Conservation (phyloP, 257 asterid species). For the Oldenlandia corymbosa region DNA sequence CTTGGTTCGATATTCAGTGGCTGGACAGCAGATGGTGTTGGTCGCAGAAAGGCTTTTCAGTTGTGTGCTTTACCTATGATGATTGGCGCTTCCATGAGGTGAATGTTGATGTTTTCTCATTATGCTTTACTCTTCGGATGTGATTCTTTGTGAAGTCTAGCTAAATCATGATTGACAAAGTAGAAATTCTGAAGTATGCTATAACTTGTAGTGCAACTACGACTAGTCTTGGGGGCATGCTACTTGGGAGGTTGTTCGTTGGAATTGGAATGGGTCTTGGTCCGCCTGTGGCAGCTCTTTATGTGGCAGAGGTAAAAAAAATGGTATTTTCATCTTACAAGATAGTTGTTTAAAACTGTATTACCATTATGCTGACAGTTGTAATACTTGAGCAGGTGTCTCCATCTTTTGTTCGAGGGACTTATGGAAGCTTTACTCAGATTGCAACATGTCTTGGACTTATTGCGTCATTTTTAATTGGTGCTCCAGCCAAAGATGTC, state of each 20-base stretch:
- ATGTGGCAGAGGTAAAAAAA: constrained; percentile 72
- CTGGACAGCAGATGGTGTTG: constrained; percentile 74
- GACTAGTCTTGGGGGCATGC: constrained; percentile 76
- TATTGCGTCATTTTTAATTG: constrained; percentile 61
- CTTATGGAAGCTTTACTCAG: constrained; percentile 86
- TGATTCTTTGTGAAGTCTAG: not conserved
- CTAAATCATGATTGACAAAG: not conserved
- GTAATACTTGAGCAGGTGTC: constrained; percentile 57
- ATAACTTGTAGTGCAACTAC: constrained; percentile 58
- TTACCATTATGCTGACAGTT: constrained; percentile 17
- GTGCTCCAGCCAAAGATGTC: constrained; percentile 73
- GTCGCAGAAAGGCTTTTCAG: constrained; percentile 77
- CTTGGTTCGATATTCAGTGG: constrained; percentile 58
- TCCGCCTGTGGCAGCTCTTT: constrained; percentile 91
- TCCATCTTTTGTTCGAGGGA: constrained; percentile 89
- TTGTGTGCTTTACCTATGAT: constrained; percentile 89
- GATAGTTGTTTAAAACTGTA: constrained; percentile 1
- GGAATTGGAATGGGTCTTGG: constrained; percentile 97
- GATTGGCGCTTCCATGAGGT: constrained; percentile 82
- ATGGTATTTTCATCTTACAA: constrained; percentile 7
- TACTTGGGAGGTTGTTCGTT: constrained; percentile 79
- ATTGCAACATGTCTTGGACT: constrained; percentile 90
- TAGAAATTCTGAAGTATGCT: constrained; percentile 8
- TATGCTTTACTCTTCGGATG: not conserved
- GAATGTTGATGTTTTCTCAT: not conserved